phyloP scores from a whole-genome alignment of 163 green algal species.

The Chlorella variabilis region DNA sequence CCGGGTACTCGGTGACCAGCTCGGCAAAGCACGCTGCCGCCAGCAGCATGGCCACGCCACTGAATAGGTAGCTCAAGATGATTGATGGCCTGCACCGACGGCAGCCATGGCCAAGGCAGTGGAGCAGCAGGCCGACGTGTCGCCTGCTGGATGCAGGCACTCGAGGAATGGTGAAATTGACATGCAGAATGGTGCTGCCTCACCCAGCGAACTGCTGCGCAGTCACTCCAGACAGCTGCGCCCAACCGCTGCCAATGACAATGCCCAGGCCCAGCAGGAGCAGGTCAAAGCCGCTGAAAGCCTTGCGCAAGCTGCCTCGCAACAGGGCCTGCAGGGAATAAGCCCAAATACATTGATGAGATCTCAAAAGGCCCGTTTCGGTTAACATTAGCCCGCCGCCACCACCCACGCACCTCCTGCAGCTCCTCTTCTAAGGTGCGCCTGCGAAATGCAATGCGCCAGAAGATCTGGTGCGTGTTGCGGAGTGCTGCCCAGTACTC shows the following conservation, averaged over 20 bases:
- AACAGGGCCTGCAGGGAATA: slow-evolving; percentile 43
- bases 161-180: too few relatives aligned
- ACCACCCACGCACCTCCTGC: slow-evolving; percentile 33
- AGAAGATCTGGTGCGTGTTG: slow-evolving; percentile 19
- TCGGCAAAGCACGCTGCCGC: slow-evolving; percentile 49
- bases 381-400: neutral
- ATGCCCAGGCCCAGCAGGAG: slow-evolving; percentile 49
- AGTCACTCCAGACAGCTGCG: slow-evolving; percentile 10
- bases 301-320: slow-evolving; percentile 41
- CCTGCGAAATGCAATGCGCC: slow-evolving; percentile 32
- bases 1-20: slow-evolving; percentile 47
- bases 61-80: slow-evolving; percentile 41
- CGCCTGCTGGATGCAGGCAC: too few relatives aligned
- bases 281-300: slow-evolving; percentile 44
- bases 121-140: too few relatives aligned
- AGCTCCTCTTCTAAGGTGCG: slow-evolving; percentile 52
- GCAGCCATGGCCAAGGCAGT: too few relatives aligned
- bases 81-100: slow-evolving; percentile 31
- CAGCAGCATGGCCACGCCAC: slow-evolving; percentile 18
- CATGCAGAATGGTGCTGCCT: too few relatives aligned
- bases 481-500: neutral
- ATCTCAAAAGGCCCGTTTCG: neutral
- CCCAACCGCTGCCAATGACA: slow-evolving; percentile 36
- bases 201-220: slow-evolving; percentile 17
- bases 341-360: too few relatives aligned